Base-by-base conservation (phyloP, 805 yeast species). In the Nakazawaea sp. region DNA sequence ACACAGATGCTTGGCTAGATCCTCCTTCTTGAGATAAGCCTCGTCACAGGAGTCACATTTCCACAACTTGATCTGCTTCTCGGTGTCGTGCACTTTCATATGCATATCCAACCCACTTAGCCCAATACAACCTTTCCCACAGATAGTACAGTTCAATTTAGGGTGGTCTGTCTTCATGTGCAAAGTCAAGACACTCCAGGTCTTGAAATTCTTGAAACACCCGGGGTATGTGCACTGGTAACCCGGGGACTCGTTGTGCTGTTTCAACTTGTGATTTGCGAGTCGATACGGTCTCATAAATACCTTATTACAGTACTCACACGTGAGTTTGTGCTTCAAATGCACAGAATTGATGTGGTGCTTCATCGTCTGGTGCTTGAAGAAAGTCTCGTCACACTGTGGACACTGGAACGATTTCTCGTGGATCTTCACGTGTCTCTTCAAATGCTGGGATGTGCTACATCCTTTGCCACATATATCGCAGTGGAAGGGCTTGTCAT, bases 391-490 rank as follows among this genome's bases (percentile, higher is more conserved):
- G 0, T 47, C 45, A 51, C 98, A 92, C 2, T 66, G 74, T 18
- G 69, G 79, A 55, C 96, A 87, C 18, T 45, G 43, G 49, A 78
- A 80, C 1, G 86, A 72, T 45, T 70, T 68, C 4, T 77, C 75
- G 54, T 92, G 97, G 2, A 95, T 81, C 27, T 73, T 69, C 58
- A 81, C 87, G 55, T 92, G 98, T 36, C 96, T 69, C 43, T 70
- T 74, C 40, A 87, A 63, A 51, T 89, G 97, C 59, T 92, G 97
- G 35, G 55, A 56, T 0, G 95, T 71, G 36, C 78, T 80, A 35
- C 84, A 81, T 3, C 96, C 95, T 56, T 87, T 88, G 1, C 80
- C 79, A 53, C 98, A 92, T 1, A 68, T 53, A 0, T 75, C 56
- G 51, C 97, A 89, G 29, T 68, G 72, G 51, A 70, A 78, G 0